Base-by-base conservation (phyloP, 108 stramenopile species). In the Bacterosira constricta region DNA sequence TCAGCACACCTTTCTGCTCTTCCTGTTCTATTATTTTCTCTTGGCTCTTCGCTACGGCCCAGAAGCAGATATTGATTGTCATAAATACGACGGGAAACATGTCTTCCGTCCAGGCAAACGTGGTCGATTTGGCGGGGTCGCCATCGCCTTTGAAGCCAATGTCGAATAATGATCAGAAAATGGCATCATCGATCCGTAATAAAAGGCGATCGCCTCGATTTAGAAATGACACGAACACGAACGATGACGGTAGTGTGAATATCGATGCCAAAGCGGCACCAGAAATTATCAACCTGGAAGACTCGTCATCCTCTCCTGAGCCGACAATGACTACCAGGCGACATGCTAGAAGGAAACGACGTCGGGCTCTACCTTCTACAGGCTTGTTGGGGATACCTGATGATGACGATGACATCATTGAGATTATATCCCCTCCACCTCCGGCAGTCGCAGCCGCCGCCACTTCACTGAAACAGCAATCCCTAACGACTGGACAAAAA, bases 271-370 rank as follows among this genome's bases (percentile, higher is more conserved):
- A 47, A 13, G 52, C 52, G 4, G 2, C 30, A 13, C 52, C 17
- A 27, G 60, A 61, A 41, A 17, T 61, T 41, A 61, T 61, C 60
- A n/a, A n/a, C 13, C 8, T 61, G 60, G 60, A 61, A 27, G 60
- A 6, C 11, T 5, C 25, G 2, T 3, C 37, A 13, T 5, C 20
- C 21, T 15, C 29, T 30, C 26, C 10, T 18, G 26, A 42, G 13
- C 39, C 39, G 32, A 34, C 37, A 29, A 11, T 26, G 39, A 18
- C 27, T 15, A 30, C 2, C 60, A 3, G 29, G 21, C 26, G 4
- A 26, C 4, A 12, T 9, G 13, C 17, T 13, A 41, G 44, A 3
- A 61, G 38, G 26, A 5, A 37, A 38, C 37, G 60, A 45, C 60
- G 38, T 13, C 39, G 37, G 0, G 32, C 0, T n/a, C 34, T 54